Evolutionary conservation across 495 filamentous ascomycete genomes (phyloP), one percentile per base, ranked within the genome.

Genomic region (Daldinia vernicosa): DNA sequence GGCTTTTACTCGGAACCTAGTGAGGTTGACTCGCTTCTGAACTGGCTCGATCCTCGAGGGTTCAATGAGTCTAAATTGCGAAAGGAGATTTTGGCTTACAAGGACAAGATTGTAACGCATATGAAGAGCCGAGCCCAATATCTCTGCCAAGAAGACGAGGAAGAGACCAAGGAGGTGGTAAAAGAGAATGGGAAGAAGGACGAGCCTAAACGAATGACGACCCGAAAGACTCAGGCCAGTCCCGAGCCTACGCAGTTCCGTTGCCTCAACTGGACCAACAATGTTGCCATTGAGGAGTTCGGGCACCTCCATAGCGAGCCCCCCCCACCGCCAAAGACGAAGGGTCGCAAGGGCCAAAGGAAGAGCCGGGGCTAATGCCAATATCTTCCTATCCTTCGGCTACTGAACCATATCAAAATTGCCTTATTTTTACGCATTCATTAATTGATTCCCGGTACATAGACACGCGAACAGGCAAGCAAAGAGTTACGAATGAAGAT

Each of bases 31-130:
- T 85, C 84, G 63, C 87, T 98, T 15, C 87, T 98, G 57, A 86
- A 85, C 28, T 99, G 95, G 95, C 84, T 99, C 5, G 95, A 99
- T 74, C 82, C 89, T 7, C 90, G 91, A 27, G 95, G 95, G 0
- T 80, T 88, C 39, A 92, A 95, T 35, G 95, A 99, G 79, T 79
- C 88, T 35, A 94, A 93, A 75, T 81, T 99, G 24, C 86, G 90
- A 35, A 97, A 97, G 78, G 94, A 97, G 79, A 85, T 99, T 2
- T 82, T 90, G 60, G 78, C 84, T 12, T 95, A 93, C 79, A 89
- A 89, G 11, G 90, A 93, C 11, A 87, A 87, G 72, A 98, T 99
- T 61, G 82, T 83, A 28, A 83, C 84, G 65, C 89, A 93, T 75
- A 98, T 99, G 95, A 80, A 88, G 66, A 88, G 87, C 70, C 89